Base-by-base conservation (phyloP, 768 basidiomycete species). In the Macrolepiota fuliginosa region DNA sequence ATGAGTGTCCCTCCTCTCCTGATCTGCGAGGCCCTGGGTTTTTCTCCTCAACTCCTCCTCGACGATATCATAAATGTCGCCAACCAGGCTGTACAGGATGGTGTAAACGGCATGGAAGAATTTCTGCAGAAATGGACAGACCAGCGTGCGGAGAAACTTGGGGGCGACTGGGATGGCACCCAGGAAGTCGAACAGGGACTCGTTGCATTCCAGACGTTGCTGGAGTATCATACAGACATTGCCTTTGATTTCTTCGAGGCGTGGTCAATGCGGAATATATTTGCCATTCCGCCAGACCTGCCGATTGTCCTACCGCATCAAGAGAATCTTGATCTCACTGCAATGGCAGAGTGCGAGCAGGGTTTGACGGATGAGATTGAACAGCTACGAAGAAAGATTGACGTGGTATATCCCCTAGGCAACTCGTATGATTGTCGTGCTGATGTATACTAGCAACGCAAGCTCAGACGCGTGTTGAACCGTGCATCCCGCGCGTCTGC, bases 191-290 rank as follows among this genome's bases (percentile, higher is more conserved):
- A 89, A 65, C 86, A 92, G 74, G 94, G 93, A 1, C 74, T 94
- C 1, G 89, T 92, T 54, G 83, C 91, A 24, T 92, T 96, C 64
- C 92, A 96, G 71, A 95, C 94, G 0, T 80, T 96, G 47, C 80
- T 97, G 13, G 92, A 95, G 69, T 86, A 86, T 58, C 94, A 95
- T 66, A 88, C 91, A 47, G 94, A 97, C 69, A 82, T 92, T 49
- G 94, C 94, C 0, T 92, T 96, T 62, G 94, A 97, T 71, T 91
- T 89, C 69, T 92, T 97, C 67, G 94, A 94, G 74, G 88, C 87
- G 0, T 96, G 94, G 94, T 88, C 86, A 11, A 72, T 94, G 68
- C 79, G 93, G 45, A 97, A 96, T 73, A 90, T 94, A 60, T 96
- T 96, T 67, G 83, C 86, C 55, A 81, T 94, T 15, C 84, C 88